Evolutionary conservation across 768 basidiomycete species (phyloP).

Genomic region (Lepiota brunneoincarnata): DNA sequence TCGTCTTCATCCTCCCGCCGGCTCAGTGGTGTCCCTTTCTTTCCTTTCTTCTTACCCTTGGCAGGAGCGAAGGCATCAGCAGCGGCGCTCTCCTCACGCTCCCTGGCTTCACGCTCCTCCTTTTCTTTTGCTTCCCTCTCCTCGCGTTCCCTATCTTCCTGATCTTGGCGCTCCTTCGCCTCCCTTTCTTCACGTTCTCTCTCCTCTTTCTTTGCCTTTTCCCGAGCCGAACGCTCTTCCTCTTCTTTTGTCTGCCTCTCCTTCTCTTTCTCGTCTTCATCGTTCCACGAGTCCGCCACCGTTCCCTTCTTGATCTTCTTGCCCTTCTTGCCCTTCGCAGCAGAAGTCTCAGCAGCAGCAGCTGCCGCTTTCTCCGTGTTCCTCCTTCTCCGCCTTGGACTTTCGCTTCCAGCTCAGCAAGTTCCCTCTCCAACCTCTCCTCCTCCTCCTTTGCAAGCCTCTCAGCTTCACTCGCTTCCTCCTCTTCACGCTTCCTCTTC

Average conservation of each 20-base stretch:
- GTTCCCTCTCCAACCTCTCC: constrained; percentile 10
- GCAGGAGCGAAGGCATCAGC: constrained; percentile 3
- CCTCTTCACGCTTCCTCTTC: constrained; percentile 9
- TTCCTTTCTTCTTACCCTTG: not conserved
- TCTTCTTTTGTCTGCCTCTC: constrained; percentile 7
- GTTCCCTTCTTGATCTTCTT: not conserved
- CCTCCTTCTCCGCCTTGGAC: constrained; percentile 13
- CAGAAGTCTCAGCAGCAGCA: constrained; percentile 4
- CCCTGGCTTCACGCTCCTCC: not conserved
- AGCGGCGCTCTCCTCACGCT: constrained; percentile 5
- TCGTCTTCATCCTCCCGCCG: constrained; percentile 11
- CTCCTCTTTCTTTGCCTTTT: not conserved
- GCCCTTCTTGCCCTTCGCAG: not conserved
- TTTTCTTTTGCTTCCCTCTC: not conserved
- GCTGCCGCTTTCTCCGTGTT: constrained; percentile 12
- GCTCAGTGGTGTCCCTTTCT: constrained; percentile 1
- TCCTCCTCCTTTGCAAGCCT: constrained; percentile 10
- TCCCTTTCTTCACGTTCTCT: not conserved
- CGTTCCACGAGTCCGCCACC: not conserved
- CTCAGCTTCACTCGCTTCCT: constrained; percentile 13
- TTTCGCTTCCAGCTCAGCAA: not conserved
- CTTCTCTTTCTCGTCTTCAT: constrained; percentile 4
- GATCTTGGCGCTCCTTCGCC: not conserved
- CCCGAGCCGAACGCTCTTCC: not conserved
- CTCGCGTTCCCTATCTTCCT: not conserved